Base-by-base conservation (phyloP, 78 protist species). In the Dictyostelium capitatum region DNA sequence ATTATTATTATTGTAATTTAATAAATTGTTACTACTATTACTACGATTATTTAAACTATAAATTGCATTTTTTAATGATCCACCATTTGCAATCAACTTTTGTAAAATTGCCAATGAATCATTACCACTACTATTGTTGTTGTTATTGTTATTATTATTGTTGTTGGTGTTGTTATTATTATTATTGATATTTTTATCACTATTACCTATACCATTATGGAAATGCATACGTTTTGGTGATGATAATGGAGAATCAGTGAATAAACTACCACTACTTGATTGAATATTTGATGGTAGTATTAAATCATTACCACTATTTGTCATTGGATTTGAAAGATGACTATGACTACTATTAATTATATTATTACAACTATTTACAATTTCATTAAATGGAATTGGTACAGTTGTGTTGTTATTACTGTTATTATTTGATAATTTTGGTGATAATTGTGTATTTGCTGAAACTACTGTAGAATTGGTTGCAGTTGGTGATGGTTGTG, bases 211-310 rank as follows among this genome's bases (percentile, higher is more conserved):
- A 19, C 79, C 79, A 72, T 28, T 32, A 43, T 72, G 79, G 53
- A 43, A 72, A 46, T 43, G 79, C 30, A 43, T 72, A n/a, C 79
- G 79, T 14, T 75, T 75, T 75, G 82, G 82, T 75, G 82, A 75
- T 46, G 82, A 41, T 28, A 75, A 50, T 37, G 82, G 82, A 75
- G 48, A 25, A 75, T 72, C 79, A 37, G 14, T 72, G 28, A 72
- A 43, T 72, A 72, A 20, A 46, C 53, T 72, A 41, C 28, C 56
- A 74, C 30, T 30, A 8, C 64, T 25, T 75, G 79, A 72, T 41
- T 50, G 62, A 15, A 25, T 14, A n/a, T 1, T 50, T 46, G 79
- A n/a, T 72, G 79, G 48, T 43, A 46, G 11, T 72, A 28, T 20
- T 28, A 65, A 9, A 25, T 65, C 73, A 30, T 23, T 65, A 12